Base-by-base conservation (phyloP, 305 asterid genomes). In the Fraxinus paxiana region DNA sequence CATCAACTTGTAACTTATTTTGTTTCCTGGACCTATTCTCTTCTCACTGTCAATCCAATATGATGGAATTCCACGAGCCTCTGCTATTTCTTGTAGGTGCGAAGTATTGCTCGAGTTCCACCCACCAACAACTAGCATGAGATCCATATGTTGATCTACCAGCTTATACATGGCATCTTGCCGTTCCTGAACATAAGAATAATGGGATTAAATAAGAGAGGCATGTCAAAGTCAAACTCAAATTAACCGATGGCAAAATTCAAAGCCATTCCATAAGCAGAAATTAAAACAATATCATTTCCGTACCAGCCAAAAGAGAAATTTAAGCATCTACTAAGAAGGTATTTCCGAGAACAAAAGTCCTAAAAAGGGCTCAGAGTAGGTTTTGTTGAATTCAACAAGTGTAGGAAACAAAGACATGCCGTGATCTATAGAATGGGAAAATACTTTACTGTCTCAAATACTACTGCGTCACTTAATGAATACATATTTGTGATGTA, bases 41-140 rank as follows among this genome's bases (percentile, higher is more conserved):
- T 84, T 85, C 91, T 89, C 98, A 56, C 88, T 88, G 90, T 96
- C 99, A 41, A 94, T 80, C 99, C 99, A 96, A 82, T 93, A 96
- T 15, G 99, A 96, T 77, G 99, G 98, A 80, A 96, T 96, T 78
- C 92, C 97, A 43, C 92, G 97, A 41, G 86, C 92, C 91, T 96
- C 98, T 12, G 98, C 91, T 54, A 96, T 96, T 90, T 96, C 99
- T 87, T 93, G 99, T 75, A 96, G 91, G 85, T 96, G 99, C 0
- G 99, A 96, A 72, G 99, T 94, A 92, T 96, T 96, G 88, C 99
- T 96, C 20, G 99, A 96, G 97, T 96, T 94, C 98, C 98, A 96
- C 26, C 99, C 99, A 18, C 99, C 99, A 81, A 96, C 86, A 20
- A 96, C 99, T 81, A 96, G 91, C 80, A 96, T 94, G 31, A 96